Evolutionary conservation across 2,329 filamentous ascomycete species (phyloP).

Genomic region (Truncatella angustata): DNA sequence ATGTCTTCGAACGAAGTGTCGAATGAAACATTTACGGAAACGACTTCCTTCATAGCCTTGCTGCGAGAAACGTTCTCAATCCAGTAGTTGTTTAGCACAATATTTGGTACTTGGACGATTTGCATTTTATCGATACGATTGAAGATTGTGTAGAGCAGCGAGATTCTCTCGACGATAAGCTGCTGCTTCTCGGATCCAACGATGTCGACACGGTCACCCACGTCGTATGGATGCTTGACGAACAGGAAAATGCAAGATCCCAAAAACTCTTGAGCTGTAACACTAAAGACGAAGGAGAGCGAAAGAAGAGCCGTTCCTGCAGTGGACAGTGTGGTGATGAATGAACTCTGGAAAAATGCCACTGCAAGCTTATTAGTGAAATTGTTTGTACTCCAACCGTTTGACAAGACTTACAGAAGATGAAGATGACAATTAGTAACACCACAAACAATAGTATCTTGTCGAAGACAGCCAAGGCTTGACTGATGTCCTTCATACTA

Average conservation of each 20-base stretch:
- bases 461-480: slow-evolving; percentile 89
- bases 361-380: slow-evolving; percentile 42
- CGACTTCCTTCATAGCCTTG: slow-evolving; percentile 84
- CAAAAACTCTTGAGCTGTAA: slow-evolving; percentile 91
- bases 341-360: slow-evolving; percentile 83
- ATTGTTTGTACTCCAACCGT: too few relatives aligned
- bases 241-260: slow-evolving; percentile 98
- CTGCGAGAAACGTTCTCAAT: slow-evolving; percentile 91
- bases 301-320: slow-evolving; percentile 91
- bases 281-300: slow-evolving; percentile 93
- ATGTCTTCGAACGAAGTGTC: slow-evolving; percentile 89
- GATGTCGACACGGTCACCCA: slow-evolving; percentile 91
- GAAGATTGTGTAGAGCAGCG: slow-evolving; percentile 89
- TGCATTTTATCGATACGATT: slow-evolving; percentile 80
- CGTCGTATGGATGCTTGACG: slow-evolving; percentile 96
- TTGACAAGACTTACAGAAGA: slow-evolving; percentile 61
- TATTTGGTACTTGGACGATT: slow-evolving; percentile 82
- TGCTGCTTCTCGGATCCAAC: slow-evolving; percentile 52
- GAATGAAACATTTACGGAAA: slow-evolving; percentile 78
- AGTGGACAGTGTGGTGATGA: slow-evolving; percentile 81
- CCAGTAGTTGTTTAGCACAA: slow-evolving; percentile 87
- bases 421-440: slow-evolving; percentile 75
- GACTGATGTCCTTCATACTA: slow-evolving; percentile 96
- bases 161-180: slow-evolving; percentile 89
- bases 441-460: slow-evolving; percentile 80